Conservation (phyloP, 805 yeast genomes). For the Saccharomyces cerevisiae region DNA sequence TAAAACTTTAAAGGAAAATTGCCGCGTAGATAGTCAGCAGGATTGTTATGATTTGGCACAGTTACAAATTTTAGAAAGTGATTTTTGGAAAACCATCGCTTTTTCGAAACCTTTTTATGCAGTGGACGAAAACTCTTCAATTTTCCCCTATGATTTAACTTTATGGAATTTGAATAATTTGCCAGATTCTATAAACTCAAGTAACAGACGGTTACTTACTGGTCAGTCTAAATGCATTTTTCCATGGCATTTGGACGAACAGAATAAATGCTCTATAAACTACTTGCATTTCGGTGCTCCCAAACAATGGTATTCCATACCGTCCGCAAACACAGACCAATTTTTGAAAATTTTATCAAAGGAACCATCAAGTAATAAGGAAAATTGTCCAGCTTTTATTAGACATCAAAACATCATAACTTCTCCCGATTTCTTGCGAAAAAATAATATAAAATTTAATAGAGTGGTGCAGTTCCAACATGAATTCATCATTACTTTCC, state of each 20-base stretch:
- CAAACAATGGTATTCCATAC: slow-evolving; percentile 84
- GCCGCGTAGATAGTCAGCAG: slow-evolving; percentile 12
- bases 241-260: slow-evolving; percentile 88
- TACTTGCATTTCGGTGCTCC: slow-evolving; percentile 88
- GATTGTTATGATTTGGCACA: slow-evolving; percentile 32
- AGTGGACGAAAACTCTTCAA: slow-evolving; percentile 71
- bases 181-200: slow-evolving; percentile 59
- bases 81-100: slow-evolving; percentile 70
- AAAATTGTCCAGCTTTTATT: slow-evolving; percentile 61
- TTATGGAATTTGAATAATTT: slow-evolving; percentile 71
- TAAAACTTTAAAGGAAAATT: slow-evolving; percentile 28
- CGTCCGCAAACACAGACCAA: slow-evolving; percentile 49
- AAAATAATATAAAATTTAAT: slow-evolving; percentile 54
- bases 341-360: slow-evolving; percentile 63
- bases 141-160: slow-evolving; percentile 46
- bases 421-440: slow-evolving; percentile 54
- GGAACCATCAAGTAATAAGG: slow-evolving; percentile 53
- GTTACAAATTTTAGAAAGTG: slow-evolving; percentile 53
- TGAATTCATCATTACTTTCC: slow-evolving; percentile 79
- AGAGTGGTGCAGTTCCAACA: slow-evolving; percentile 55
- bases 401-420: slow-evolving; percentile 74
- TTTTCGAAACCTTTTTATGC: slow-evolving; percentile 78
- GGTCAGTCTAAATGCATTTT: slow-evolving; percentile 86
- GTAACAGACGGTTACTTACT: slow-evolving; percentile 65
- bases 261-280: slow-evolving; percentile 75